These are phyloP conservation scores for Cladosporium halotolerans DNA, from an alignment of 2,329 filamentous ascomycete species.

Conservation along the genomic window DNA sequence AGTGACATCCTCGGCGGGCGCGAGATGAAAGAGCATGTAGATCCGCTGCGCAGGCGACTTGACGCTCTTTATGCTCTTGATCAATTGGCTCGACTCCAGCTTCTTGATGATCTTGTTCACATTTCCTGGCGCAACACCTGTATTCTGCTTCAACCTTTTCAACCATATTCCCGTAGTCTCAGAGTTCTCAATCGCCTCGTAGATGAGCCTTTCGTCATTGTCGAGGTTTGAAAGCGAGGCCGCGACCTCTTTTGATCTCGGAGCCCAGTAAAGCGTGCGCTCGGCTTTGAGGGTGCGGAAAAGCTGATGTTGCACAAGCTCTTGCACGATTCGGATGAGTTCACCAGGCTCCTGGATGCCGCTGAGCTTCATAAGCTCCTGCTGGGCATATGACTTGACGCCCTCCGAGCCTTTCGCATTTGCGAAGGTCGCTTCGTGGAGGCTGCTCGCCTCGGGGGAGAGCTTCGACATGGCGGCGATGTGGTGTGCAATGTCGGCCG, in stretches of 20 bases:
- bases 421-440: constrained; percentile 11
- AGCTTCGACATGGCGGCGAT: constrained; percentile 11
- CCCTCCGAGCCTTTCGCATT: constrained; percentile 20
- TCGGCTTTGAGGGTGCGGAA: constrained; percentile 27
- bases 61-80: constrained; percentile 85
- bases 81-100: constrained; percentile 73
- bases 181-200: constrained; percentile 80
- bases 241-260: constrained; percentile 9
- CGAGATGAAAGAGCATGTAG: constrained; percentile 84
- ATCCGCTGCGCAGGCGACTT: constrained; percentile 88
- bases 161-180: constrained; percentile 86
- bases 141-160: constrained; percentile 70
- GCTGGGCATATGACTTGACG: constrained; percentile 27
- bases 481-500: constrained; percentile 1
- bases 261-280: constrained; percentile 25
- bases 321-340: constrained; percentile 27
- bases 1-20: constrained; percentile 81
- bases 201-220: constrained; percentile 75
- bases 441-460: constrained; percentile 9
- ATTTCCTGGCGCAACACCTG: constrained; percentile 76
- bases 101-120: constrained; percentile 77
- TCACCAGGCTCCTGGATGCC: constrained; percentile 17
- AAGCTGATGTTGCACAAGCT: constrained; percentile 25
- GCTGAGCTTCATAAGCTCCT: constrained; percentile 24
- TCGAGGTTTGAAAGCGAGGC: constrained; percentile 39